Evolutionary conservation across 106 monocot species (phyloP).

Genomic region (Platanthera zijinensis): DNA sequence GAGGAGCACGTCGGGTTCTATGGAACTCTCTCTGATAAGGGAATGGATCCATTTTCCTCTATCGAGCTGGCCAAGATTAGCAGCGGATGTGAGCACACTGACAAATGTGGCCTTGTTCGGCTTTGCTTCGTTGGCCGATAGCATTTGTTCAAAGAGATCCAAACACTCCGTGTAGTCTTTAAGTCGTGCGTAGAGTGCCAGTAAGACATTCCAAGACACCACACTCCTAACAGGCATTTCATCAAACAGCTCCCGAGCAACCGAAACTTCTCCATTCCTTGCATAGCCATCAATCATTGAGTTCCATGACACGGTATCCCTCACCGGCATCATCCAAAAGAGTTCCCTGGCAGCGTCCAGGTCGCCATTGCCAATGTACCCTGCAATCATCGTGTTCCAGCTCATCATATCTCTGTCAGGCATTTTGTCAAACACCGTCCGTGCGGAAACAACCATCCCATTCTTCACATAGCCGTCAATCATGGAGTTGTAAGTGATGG

Average conservation of each 20-base stretch:
- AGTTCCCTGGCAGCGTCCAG: slow-evolving; percentile 36
- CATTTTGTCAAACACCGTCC: slow-evolving; percentile 49
- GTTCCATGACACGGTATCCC: slow-evolving; percentile 60
- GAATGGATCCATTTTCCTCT: slow-evolving; percentile 61
- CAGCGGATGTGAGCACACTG: slow-evolving; percentile 56
- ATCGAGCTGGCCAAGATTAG: slow-evolving; percentile 37
- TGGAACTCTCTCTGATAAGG: slow-evolving; percentile 16
- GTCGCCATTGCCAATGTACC: slow-evolving; percentile 27
- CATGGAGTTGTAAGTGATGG: slow-evolving; percentile 54
- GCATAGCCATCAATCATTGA: slow-evolving; percentile 52
- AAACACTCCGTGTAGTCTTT: slow-evolving; percentile 50
- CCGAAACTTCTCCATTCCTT: slow-evolving; percentile 12
- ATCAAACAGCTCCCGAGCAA: slow-evolving; percentile 45
- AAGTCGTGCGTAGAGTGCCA: slow-evolving; percentile 43
- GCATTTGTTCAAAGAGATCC: slow-evolving; percentile 49
- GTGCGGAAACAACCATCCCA: slow-evolving; percentile 18
- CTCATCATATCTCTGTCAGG: slow-evolving; percentile 33
- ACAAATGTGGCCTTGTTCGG: slow-evolving; percentile 63
- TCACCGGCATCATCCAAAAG: slow-evolving; percentile 40
- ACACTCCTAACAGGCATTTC: slow-evolving; percentile 31
- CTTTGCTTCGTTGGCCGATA: slow-evolving; percentile 6
- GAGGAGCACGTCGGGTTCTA: slow-evolving; percentile 40
- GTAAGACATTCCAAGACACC: slow-evolving; percentile 69
- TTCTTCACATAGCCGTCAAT: slow-evolving; percentile 42
- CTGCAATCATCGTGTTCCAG: slow-evolving; percentile 56